Evolutionary conservation across 495 filamentous ascomycete species (phyloP), one percentile per base, ranked within the genome.

Genomic region (Talaromyces ruber): DNA sequence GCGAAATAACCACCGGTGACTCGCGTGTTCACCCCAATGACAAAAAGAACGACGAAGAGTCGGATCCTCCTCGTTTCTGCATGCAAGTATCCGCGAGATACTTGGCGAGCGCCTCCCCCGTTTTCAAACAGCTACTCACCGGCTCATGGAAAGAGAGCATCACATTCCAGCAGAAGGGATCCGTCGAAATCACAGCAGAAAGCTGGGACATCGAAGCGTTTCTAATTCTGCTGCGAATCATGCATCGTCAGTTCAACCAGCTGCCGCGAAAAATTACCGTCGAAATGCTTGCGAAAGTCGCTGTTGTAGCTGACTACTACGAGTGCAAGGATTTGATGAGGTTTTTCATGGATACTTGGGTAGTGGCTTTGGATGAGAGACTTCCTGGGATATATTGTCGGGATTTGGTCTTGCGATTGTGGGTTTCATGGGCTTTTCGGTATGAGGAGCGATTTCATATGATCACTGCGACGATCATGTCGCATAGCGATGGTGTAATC

Each of bases 21-120:
- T n/a, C n/a, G n/a, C n/a, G n/a, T n/a, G n/a, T n/a, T n/a, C n/a
- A n/a, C n/a, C n/a, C 30, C 55, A 29, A 34, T 34, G 8, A 18
- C 14, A 50, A 22, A 6, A n/a, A 50, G 6, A 21, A 39, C 55
- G 5, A 32, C 8, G 21, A 21, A 37, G 16, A 58, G 16, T n/a
- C n/a, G n/a, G n/a, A n/a, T n/a, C n/a, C n/a, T n/a, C n/a, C n/a
- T 14, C 21, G 52, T 57, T 61, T 58, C 55, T 39, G 66, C 45
- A 68, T 76, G 52, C 79, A 75, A 51, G 79, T 83, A 7, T 85
- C 81, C 14, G 81, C 81, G 2, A 78, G 75, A 30, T 79, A 84
- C 64, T 65, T 86, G 18, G 71, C 65, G 0, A 63, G 83, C 21
- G 74, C 77, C 2, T 86, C 81, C 1, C 67, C 76, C 1, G 64